A percentile compares a stretch with the other conserved stretches of the same genome.
Conservation (phyloP, 176 grass and related monocot genomes). For the Rhynchospora tenuis region DNA sequence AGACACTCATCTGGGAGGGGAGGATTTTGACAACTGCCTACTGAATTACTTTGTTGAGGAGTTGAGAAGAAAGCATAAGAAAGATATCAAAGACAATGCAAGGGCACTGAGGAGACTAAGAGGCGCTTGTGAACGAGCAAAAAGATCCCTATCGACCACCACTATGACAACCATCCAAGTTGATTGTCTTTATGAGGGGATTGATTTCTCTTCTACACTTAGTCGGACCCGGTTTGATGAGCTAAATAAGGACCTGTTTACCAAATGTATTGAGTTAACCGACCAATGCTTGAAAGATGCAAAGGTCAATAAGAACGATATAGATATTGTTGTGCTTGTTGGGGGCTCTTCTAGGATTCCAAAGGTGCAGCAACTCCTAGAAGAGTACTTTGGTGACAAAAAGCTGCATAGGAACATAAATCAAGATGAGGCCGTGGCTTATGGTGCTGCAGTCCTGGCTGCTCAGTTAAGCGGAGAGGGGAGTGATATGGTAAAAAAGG, state of each 20-base stretch:
- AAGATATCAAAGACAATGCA: constrained; percentile 14
- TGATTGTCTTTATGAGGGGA: neutral
- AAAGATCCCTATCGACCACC: neutral
- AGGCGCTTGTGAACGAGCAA: constrained; percentile 17
- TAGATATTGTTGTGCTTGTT: constrained; percentile 14
- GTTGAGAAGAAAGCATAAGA: constrained; percentile 17
- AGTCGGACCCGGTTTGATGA: constrained; percentile 1
- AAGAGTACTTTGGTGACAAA: constrained; percentile 12
- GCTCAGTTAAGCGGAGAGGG: neutral
- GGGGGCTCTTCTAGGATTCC: constrained; percentile 23
- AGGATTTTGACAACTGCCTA: too few species aligned
- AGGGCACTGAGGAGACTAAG: constrained; percentile 1
- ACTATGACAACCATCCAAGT: neutral
- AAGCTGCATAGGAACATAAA: constrained; percentile 15
- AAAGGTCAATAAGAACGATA: neutral
- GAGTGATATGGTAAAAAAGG: neutral
- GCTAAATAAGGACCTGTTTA: neutral
- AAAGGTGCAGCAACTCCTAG: constrained; percentile 12
- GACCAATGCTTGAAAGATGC: constrained; percentile 15
- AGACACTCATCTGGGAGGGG: neutral
- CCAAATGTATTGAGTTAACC: constrained; percentile 11
- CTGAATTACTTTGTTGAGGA: constrained; percentile 21
- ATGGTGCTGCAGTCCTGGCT: constrained; percentile 17
- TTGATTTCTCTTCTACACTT: constrained; percentile 19
- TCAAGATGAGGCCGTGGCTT: constrained; percentile 25